These are phyloP conservation scores for Crithidia acanthocephali DNA, from an alignment of 208 protist genomes.

Conservation along the genomic window DNA sequence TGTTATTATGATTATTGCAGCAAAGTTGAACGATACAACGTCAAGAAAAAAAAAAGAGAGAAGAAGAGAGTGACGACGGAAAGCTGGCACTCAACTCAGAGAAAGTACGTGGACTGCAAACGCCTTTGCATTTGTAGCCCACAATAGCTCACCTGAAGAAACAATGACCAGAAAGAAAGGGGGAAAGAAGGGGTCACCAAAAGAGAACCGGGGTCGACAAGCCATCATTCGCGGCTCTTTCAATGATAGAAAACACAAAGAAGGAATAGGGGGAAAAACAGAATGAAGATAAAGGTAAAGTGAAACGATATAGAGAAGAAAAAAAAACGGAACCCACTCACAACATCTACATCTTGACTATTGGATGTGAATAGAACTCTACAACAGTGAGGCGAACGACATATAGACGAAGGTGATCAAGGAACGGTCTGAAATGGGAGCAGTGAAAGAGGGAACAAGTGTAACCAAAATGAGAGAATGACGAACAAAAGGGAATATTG, in stretches of 20 bases:
- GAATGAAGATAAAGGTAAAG: background rate
- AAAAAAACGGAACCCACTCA: background rate
- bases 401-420: background rate
- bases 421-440: background rate
- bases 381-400: background rate
- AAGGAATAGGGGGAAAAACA: background rate
- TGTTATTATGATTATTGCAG: background rate
- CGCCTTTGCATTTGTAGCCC: background rate
- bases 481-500: background rate
- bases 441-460: background rate
- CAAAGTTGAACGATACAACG: background rate
- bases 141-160: background rate
- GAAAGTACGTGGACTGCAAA: background rate
- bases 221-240: background rate
- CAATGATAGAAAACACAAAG: background rate
- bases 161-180: background rate
- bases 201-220: no score
- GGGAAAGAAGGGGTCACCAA: background rate
- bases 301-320: background rate
- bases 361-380: background rate
- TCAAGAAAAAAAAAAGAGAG: slow-evolving; percentile 7
- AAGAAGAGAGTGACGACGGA: slow-evolving; percentile 1
- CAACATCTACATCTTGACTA: background rate
- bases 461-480: background rate
- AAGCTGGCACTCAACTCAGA: background rate